Evolutionary conservation across 768 basidiomycete species (phyloP).

Genomic region (Lyophyllum shimeji): DNA sequence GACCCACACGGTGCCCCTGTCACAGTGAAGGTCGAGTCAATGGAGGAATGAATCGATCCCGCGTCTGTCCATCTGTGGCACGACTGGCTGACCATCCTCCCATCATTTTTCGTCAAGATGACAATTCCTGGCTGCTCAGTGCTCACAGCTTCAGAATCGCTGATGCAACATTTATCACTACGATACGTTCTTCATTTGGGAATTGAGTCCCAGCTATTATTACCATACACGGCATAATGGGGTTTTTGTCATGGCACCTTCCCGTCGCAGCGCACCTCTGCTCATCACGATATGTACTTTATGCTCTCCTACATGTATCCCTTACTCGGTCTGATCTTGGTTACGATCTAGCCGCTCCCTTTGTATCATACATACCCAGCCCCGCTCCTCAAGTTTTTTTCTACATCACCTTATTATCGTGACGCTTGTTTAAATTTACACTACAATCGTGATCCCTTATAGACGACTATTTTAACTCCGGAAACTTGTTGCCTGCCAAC

Average conservation of each 20-base stretch:
- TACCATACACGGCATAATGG: background rate
- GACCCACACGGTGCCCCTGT: background rate
- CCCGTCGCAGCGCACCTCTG: background rate
- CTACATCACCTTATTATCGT: background rate
- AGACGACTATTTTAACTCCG: too few species aligned
- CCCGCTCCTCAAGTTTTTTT: background rate
- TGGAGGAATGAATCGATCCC: constrained; percentile 5
- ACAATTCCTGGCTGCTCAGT: background rate
- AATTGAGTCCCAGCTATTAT: background rate
- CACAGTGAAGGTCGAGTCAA: constrained; percentile 12
- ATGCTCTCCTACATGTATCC: background rate
- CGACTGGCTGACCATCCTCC: background rate
- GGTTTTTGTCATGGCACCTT: background rate
- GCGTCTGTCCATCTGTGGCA: background rate
- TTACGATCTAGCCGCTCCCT: too few species aligned
- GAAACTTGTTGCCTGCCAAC: too few species aligned
- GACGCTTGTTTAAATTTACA: too few species aligned
- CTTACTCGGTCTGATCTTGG: background rate
- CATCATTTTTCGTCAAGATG: background rate
- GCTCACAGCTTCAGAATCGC: background rate
- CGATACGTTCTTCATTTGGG: background rate
- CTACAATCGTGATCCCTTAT: too few species aligned
- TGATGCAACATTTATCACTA: background rate
- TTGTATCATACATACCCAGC: background rate
- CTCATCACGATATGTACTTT: background rate